Conservation (phyloP, 495 filamentous ascomycete species). For the Penicillium cinerascens region DNA sequence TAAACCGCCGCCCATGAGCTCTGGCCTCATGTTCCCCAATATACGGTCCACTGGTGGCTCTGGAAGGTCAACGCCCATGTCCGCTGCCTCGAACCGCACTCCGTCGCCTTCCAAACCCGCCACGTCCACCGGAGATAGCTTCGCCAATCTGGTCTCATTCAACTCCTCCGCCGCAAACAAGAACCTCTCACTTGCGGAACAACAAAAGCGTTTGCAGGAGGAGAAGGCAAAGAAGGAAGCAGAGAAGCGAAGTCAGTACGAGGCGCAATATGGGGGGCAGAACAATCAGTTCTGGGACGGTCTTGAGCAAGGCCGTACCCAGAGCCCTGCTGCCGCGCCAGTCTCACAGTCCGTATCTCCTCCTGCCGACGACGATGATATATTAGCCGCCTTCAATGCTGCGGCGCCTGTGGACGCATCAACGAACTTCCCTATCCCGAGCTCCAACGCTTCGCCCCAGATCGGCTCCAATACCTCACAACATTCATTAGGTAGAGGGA, state of each 20-base stretch:
- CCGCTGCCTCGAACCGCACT: constrained; percentile 50
- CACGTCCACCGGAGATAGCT: constrained; percentile 74
- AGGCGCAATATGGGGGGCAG: constrained; percentile 67
- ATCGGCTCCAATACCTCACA: constrained; percentile 16
- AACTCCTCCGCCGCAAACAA: constrained; percentile 59
- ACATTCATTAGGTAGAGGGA: constrained; percentile 17
- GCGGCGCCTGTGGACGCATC: constrained; percentile 59
- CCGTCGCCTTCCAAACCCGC: constrained; percentile 51
- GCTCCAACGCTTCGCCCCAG: constrained; percentile 31
- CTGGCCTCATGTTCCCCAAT: constrained; percentile 55
- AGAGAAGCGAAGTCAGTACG: constrained; percentile 63
- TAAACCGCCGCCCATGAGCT: constrained; percentile 51
- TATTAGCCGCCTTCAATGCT: constrained; percentile 61
- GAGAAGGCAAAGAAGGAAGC: constrained; percentile 73
- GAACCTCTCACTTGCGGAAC: constrained; percentile 77
- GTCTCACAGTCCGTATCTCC: constrained; percentile 46
- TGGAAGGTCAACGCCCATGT: constrained; percentile 66
- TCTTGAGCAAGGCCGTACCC: constrained; percentile 48
- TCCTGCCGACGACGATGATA: constrained; percentile 51
- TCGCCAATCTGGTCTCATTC: constrained; percentile 82
- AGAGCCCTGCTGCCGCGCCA: constrained; percentile 36
- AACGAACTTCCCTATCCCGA: constrained; percentile 54
- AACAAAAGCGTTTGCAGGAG: constrained; percentile 75
- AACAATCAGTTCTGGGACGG: constrained; percentile 69
- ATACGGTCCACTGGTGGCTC: constrained; percentile 59